Evolutionary conservation across 1,284 basidiomycete species (phyloP), one percentile per base, ranked within the genome.

Genomic region (Neolentinus lepideus): DNA sequence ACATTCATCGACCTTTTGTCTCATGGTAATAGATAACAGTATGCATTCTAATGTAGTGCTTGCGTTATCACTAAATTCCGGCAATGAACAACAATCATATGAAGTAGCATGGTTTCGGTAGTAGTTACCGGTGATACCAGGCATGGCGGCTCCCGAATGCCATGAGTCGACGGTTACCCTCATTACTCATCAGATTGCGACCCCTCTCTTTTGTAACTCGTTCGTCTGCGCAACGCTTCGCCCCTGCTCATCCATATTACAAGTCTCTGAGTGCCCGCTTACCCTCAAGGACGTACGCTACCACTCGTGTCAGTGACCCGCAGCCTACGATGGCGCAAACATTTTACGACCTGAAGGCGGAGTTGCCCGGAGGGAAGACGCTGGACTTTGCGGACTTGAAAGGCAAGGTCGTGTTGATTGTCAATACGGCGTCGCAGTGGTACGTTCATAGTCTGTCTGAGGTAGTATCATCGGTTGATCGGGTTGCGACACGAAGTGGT

Each of bases 381-480:
- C 85, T 76, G 57, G 75, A 83, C 59, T 90, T 91, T 63, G 74
- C 78, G 3, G 73, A 88, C 56, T 69, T 91, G 60, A 84, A 83
- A 66, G 88, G 86, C 46, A 90, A 90, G 68, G 82, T 86, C 21
- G 85, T 89, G 38, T 73, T 90, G 51, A 74, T 90, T 56, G 88
- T 90, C 56, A 90, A 90, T 64, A 78, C 80, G 53, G 88, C 88
- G 22, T 88, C 86, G 9, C 72, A 81, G 63, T 90, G 88, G 88
- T 88, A 63, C 51, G 79, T 64, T 11, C 11, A 27, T 43, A 9
- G 22, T 4, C n/a, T 24, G 16, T 11, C 14, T 46, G 24, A 6
- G 43, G 10, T 19, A 16, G 24, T 6, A 46, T 25, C 43, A n/a
- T n/a, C n/a, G n/a, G n/a, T 51, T 16, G 11, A 47, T 47, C 19